Base-by-base conservation (phyloP, 345 rosid genomes). In the sweet orange (Citrus sinensis) region DNA sequence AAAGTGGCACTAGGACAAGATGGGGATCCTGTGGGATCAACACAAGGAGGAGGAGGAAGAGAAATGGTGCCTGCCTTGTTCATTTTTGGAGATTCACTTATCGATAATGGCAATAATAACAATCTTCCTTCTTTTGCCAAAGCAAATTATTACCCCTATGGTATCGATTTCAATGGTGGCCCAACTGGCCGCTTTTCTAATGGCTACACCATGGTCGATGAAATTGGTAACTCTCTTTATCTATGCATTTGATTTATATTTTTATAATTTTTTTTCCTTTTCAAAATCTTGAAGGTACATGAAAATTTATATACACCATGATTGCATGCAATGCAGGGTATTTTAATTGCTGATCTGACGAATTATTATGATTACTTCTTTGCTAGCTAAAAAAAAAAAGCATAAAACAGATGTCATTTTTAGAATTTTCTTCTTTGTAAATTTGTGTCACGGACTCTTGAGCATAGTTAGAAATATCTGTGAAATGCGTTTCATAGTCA, bases 161-260 rank as follows among this genome's bases (percentile, higher is more conserved):
- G 99, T 35, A 96, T 96, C 46, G 99, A 96, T 82, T 96, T 96
- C 86, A 90, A 83, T 65, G 95, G 93, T 2, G 98, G 99, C 27
- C 96, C 99, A 3, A 92, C 98, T 20, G 99, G 99, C 61, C 97
- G 99, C n/a, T 96, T 96, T 86, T 92, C 91, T 78, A 96, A 96
- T 79, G 99, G 99, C 19, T 88, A 87, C 83, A 96, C 99, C 79
- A 94, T 96, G 94, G 97, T 92, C 63, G 99, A 96, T 73, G 90
- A 85, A 71, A 94, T 96, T 64, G 98, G 99, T 93, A 74, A 25
- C 2, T 17, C 22, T 5, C 9, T 10, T 19, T 17, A 1, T n/a
- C 2, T 32, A 25, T 20, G 3, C 13, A 42, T 8, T 1, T 37
- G 2, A 1, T n/a, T 20, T 35, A 2, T 29, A 9, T n/a, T 32